Evolutionary conservation across 345 rosid species (phyloP).

Genomic region (Eucalyptus caleyi): DNA sequence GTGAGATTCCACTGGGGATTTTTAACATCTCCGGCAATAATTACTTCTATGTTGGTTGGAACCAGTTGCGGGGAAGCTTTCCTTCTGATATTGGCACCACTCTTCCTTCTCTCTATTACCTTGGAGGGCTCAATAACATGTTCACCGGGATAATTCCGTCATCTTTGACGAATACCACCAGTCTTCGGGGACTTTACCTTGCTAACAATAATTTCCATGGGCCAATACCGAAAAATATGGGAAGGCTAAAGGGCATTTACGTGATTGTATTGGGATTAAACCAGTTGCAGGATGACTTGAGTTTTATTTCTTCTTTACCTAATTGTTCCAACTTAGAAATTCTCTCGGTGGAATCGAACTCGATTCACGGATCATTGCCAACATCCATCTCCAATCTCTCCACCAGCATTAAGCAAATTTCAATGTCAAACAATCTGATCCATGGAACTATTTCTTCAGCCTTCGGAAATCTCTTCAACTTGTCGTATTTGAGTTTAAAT

Average conservation of each 20-base stretch:
- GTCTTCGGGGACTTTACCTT: rapidly evolving
- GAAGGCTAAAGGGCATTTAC: no score
- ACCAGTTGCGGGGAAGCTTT: background rate
- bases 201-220: background rate
- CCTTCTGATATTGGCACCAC: background rate
- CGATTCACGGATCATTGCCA: background rate
- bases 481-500: background rate
- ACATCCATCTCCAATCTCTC: background rate
- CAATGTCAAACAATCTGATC: background rate
- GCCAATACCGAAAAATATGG: no score
- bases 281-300: no score
- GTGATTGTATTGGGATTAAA: no score
- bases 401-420: background rate
- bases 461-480: background rate
- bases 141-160: background rate
- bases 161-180: background rate
- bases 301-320: no score
- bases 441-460: background rate
- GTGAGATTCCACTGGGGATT: background rate
- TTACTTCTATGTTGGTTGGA: rapidly evolving
- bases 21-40: background rate
- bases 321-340: no score
- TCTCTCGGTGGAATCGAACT: rapidly evolving
- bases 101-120: background rate
- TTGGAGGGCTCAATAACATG: background rate